Evolutionary conservation across 2,329 filamentous ascomycete species (phyloP).

Genomic region (Thermoascus crustaceus): DNA sequence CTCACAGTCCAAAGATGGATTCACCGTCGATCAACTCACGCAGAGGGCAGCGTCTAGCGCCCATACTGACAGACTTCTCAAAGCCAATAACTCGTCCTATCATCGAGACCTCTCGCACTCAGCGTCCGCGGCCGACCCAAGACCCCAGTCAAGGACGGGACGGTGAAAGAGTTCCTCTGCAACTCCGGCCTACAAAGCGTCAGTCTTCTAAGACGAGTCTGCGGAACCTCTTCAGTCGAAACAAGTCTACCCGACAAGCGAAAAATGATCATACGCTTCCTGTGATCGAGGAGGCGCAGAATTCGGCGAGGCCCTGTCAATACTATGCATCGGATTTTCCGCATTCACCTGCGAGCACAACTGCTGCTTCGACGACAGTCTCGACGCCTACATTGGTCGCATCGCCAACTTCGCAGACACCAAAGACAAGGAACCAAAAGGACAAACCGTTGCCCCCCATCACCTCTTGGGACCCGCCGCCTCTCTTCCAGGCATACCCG

Average conservation of each 20-base stretch:
- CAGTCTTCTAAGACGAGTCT: constrained; percentile 31
- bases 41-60: constrained; percentile 27
- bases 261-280: constrained; percentile 22
- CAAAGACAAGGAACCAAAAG: constrained; percentile 14
- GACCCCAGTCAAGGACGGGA: constrained; percentile 20
- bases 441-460: constrained; percentile 14
- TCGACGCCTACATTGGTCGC: constrained; percentile 17
- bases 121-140: constrained; percentile 26
- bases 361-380: constrained; percentile 19
- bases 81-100: constrained; percentile 16
- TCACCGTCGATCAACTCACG: constrained; percentile 26
- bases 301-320: constrained; percentile 10
- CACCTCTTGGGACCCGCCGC: constrained; percentile 57
- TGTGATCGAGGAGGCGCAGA: constrained; percentile 24
- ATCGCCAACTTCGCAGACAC: constrained; percentile 12
- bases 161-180: constrained; percentile 25
- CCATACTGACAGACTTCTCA: constrained; percentile 32
- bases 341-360: constrained; percentile 18
- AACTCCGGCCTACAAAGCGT: constrained; percentile 21
- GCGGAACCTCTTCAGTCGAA: constrained; percentile 29
- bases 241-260: constrained; percentile 23
- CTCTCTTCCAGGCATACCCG: constrained; percentile 78
- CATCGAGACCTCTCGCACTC: constrained; percentile 14
- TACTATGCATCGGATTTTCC: constrained; percentile 12
- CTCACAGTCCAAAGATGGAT: constrained; percentile 6